Evolutionary conservation across 306 rosid genomes (phyloP).

Genomic region (Casuarina glauca): DNA sequence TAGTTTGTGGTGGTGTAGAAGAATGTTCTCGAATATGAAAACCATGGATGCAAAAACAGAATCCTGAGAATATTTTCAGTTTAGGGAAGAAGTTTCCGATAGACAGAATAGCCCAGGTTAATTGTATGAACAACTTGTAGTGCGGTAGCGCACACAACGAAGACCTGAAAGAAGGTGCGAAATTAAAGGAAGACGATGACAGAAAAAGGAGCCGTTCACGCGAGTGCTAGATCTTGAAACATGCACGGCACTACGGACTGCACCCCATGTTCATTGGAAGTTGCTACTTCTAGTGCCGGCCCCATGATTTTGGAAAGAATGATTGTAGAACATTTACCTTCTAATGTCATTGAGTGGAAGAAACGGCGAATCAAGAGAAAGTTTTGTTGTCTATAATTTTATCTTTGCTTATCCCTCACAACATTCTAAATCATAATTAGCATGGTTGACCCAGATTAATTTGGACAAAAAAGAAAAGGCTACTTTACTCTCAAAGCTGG

Average conservation of each 20-base stretch:
- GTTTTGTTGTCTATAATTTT: neutral
- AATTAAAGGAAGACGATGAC: neutral
- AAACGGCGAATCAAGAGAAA: neutral
- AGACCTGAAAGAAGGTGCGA: neutral
- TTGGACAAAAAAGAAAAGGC: neutral
- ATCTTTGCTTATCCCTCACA: neutral
- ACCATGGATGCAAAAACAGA: neutral
- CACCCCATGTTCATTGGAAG: neutral
- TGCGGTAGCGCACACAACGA: neutral
- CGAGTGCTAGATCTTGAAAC: slow-evolving; percentile 1
- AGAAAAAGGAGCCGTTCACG: neutral
- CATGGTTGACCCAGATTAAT: neutral
- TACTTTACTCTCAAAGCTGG: no score
- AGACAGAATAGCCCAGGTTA: neutral
- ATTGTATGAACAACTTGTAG: neutral
- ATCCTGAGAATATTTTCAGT: neutral
- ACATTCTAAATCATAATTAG: neutral
- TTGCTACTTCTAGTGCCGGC: neutral
- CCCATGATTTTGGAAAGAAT: neutral
- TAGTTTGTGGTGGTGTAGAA: neutral
- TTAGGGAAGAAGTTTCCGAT: neutral
- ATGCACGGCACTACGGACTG: neutral
- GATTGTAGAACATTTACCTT: neutral
- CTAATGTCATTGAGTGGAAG: neutral
- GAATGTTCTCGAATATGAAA: neutral